Base-by-base conservation (phyloP, 345 rosid species). In the Barbarea vulgaris region DNA sequence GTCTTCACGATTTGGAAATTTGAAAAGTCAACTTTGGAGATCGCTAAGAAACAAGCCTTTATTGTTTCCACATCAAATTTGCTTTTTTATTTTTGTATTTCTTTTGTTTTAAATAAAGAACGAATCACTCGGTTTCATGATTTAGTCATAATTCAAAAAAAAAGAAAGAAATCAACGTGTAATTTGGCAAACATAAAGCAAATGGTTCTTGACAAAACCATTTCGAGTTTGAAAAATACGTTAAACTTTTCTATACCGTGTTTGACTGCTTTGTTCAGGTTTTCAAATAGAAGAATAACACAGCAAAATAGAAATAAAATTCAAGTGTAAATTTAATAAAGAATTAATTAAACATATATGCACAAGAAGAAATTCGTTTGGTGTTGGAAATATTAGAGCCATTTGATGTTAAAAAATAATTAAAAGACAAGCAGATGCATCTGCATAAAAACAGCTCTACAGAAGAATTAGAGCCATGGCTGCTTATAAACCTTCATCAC, bases 11-110 rank as follows among this genome's bases (percentile, higher is more conserved):
- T 47, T 62, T 47, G 12, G 75, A 65, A 34, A 64, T 71, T 70
- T 71, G 47, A 60, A 63, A 64, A 64, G 81, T 77, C 81, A 77
- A 72, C 77, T 77, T 71, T 72, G 73, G 57, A 65, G 71, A 24
- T 77, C 60, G 71, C 8, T 51, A 55, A 44, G 48, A 55, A 44
- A 63, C 63, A 70, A 5, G 21, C 41, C 50, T 70, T 70, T 77
- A 54, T 55, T 55, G 7, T 42, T 59, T 70, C 51, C 69, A 52
- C 37, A 60, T 69, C 70, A 34, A 59, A 19, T 74, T 73, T 53
- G 18, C 9, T 42, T 47, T 47, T 30, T 9, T 54, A n/a, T 15
- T 37, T 69, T 33, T 61, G 42, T 34, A 69, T 30, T 31, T 39
- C 60, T 60, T 59, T 47, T n/a, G n/a, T n/a, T 54, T 1, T 7